Percentiles rank a stretch among this genome's conserved stretches.
These are phyloP conservation scores for Aureobasidium lini DNA, from an alignment of 2,329 filamentous ascomycete genomes.

Conservation along the genomic window DNA sequence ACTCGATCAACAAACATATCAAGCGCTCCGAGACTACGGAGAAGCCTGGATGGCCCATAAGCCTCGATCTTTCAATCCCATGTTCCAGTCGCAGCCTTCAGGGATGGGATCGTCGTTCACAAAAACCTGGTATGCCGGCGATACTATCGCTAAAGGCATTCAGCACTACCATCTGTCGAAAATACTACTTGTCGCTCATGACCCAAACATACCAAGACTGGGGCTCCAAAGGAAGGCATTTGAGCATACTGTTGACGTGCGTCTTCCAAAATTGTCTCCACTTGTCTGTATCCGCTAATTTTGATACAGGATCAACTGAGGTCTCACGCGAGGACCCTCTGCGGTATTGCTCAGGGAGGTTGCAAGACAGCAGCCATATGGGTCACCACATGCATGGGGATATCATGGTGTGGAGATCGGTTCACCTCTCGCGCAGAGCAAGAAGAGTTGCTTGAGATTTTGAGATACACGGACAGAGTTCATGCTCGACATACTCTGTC, in stretches of 20 bases:
- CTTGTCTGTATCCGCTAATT: background rate
- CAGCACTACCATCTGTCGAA: constrained; percentile 54
- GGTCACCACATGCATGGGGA: constrained; percentile 31
- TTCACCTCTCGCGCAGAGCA: constrained; percentile 43
- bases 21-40: constrained; percentile 39
- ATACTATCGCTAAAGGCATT: constrained; percentile 52
- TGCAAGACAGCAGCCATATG: constrained; percentile 46
- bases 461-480: constrained; percentile 42
- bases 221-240: constrained; percentile 36
- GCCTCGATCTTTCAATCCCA: constrained; percentile 48
- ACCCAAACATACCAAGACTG: constrained; percentile 47
- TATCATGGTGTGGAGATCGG: constrained; percentile 38
- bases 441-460: constrained; percentile 41
- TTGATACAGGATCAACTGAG: constrained; percentile 32
- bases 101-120: constrained; percentile 42
- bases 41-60: constrained; percentile 41
- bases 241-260: constrained; percentile 32
- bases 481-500: constrained; percentile 47
- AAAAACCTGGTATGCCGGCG: constrained; percentile 50
- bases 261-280: background rate
- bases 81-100: constrained; percentile 38
- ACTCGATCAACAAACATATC: constrained; percentile 36
- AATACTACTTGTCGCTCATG: constrained; percentile 50
- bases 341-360: constrained; percentile 53
- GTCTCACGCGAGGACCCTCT: constrained; percentile 44